These are phyloP conservation scores for Juglanconis sp. DNA, from an alignment of 2,329 filamentous ascomycete genomes.

Conservation along the genomic window DNA sequence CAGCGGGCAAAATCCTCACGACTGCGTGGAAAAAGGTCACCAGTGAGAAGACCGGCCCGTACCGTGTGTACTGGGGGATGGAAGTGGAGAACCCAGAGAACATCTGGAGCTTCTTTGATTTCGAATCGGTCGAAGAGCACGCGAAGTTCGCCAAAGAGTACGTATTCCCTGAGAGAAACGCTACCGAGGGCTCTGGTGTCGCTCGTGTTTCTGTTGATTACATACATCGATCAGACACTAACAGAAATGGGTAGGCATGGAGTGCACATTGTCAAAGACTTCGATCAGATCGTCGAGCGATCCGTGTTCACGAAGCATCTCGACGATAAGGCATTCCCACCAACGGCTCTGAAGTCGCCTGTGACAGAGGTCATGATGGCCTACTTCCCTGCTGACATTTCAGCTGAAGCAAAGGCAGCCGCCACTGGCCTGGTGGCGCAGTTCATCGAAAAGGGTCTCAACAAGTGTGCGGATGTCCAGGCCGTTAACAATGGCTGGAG, in stretches of 20 bases:
- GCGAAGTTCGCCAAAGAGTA: slow-evolving; percentile 22
- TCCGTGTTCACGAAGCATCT: slow-evolving; percentile 24
- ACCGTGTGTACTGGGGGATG: slow-evolving; percentile 20
- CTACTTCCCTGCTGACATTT: slow-evolving; percentile 16
- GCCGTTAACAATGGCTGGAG: slow-evolving; percentile 27
- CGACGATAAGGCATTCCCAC: slow-evolving; percentile 13
- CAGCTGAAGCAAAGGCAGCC: background rate
- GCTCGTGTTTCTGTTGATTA: background rate
- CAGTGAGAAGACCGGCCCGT: slow-evolving; percentile 20
- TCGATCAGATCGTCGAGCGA: slow-evolving; percentile 20
- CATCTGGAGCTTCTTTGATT: slow-evolving; percentile 26
- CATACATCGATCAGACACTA: background rate
- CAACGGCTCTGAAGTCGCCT: slow-evolving; percentile 17
- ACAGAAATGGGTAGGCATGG: slow-evolving; percentile 16
- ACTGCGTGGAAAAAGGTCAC: slow-evolving; percentile 16
- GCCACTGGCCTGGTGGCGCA: background rate
- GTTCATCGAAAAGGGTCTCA: slow-evolving; percentile 17
- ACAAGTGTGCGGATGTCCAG: slow-evolving; percentile 9
- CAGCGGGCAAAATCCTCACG: slow-evolving; percentile 19
- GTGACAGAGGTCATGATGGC: slow-evolving; percentile 18
- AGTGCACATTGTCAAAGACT: slow-evolving; percentile 19
- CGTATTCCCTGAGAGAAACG: background rate
- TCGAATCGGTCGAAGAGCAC: slow-evolving; percentile 25
- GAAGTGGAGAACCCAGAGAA: slow-evolving; percentile 22
- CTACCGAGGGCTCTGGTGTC: background rate